Evolutionary conservation across 495 filamentous ascomycete species (phyloP).

Genomic region (Podospora appendiculata): DNA sequence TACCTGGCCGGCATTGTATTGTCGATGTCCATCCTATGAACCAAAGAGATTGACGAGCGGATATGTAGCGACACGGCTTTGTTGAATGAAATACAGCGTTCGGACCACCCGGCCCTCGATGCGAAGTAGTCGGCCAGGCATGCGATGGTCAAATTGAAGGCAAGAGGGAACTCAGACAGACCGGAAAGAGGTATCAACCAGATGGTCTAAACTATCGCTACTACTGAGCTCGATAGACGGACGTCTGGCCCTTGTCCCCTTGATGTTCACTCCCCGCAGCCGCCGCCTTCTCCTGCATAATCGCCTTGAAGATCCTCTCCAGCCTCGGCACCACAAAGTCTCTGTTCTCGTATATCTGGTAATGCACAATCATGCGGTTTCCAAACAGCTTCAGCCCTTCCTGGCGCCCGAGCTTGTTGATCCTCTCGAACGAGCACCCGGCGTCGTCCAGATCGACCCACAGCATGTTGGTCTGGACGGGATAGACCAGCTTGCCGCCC

Average conservation of each 20-base stretch:
- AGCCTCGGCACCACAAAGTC: conserved; percentile 43
- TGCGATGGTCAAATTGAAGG: no score
- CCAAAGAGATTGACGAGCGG: no score
- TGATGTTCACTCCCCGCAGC: neutral
- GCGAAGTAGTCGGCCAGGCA: no score
- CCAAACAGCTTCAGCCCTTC: conserved; percentile 46
- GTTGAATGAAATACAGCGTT: no score
- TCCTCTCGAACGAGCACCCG: conserved; percentile 33
- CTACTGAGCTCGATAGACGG: conserved; percentile 14
- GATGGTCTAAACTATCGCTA: no score
- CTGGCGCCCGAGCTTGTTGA: conserved; percentile 42
- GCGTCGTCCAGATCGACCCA: conserved; percentile 70
- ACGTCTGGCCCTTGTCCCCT: conserved; percentile 5
- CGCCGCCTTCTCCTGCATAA: conserved; percentile 15
- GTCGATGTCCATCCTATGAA: no score
- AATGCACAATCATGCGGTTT: conserved; percentile 55
- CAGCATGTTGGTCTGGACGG: conserved; percentile 87
- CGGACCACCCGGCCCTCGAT: no score
- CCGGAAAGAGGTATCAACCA: no score
- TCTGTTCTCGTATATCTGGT: conserved; percentile 46
- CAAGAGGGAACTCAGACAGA: no score
- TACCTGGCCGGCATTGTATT: no score
- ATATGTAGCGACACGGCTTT: no score
- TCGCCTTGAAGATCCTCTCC: conserved; percentile 39
- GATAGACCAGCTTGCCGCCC: conserved; percentile 51